phyloP scores from a whole-genome alignment of 371 early-diverging fungal genomes.

The Mucor ambiguus region DNA sequence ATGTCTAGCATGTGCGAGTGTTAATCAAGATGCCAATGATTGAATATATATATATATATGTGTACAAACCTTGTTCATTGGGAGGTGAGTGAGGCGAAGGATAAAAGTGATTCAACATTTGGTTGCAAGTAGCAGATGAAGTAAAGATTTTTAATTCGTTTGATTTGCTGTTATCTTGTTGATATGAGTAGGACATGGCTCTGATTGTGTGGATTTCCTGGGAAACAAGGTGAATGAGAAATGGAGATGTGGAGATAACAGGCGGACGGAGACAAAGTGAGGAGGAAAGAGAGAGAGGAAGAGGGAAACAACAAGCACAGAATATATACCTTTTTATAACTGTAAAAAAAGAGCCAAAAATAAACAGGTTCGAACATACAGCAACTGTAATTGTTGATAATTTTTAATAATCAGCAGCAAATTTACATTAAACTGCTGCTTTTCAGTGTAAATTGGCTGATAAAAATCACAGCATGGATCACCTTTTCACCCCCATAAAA shows the following conservation, averaged over 20 bases:
- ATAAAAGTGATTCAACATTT: slow-evolving; percentile 7
- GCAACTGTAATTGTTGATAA: background rate
- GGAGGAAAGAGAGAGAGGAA: background rate
- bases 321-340: background rate
- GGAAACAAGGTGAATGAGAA: background rate
- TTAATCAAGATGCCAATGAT: background rate
- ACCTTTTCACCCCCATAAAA: background rate
- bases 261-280: background rate
- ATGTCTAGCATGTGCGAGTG: background rate
- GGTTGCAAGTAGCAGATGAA: background rate
- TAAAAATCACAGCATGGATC: slow-evolving; percentile 2
- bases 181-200: slow-evolving; percentile 3
- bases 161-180: slow-evolving; percentile 7
- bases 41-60: background rate
- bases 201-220: background rate
- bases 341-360: background rate
- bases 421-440: background rate
- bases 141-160: slow-evolving; percentile 19
- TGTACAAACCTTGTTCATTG: slow-evolving; percentile 14
- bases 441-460: slow-evolving; percentile 1
- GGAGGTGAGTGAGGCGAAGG: slow-evolving; percentile 15
- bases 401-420: slow-evolving; percentile 4
- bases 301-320: background rate
- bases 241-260: background rate
- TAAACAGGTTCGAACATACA: slow-evolving; percentile 1